phyloP scores from a whole-genome alignment of 345 rosid genomes.

The Hibiscus mutabilis region DNA sequence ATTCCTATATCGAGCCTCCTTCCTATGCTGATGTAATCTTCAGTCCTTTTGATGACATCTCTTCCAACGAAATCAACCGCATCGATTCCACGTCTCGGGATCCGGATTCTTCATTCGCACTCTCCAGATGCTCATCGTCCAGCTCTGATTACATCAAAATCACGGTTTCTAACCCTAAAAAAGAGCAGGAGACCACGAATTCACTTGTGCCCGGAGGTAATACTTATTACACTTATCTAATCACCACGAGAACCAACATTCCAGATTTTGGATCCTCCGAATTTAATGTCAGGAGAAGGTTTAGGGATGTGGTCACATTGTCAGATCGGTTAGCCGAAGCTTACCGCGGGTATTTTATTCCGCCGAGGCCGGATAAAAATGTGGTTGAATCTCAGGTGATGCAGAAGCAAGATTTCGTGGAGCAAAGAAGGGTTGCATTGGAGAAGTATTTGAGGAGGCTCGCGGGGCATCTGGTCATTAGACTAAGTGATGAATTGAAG shows the following conservation, averaged over 20 bases:
- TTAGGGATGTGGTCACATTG: slow-evolving; percentile 72
- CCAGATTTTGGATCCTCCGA: slow-evolving; percentile 59
- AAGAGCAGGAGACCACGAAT: slow-evolving; percentile 70
- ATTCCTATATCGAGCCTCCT: slow-evolving; percentile 83
- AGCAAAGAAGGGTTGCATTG: slow-evolving; percentile 81
- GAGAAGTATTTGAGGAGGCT: slow-evolving; percentile 82
- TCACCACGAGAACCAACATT: slow-evolving; percentile 77
- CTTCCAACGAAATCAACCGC: slow-evolving; percentile 51
- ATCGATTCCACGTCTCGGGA: slow-evolving; percentile 35
- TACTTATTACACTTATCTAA: slow-evolving; percentile 59
- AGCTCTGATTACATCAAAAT: slow-evolving; percentile 55
- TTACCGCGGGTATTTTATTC: slow-evolving; percentile 75
- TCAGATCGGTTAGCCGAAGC: slow-evolving; percentile 80
- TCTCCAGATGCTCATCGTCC: slow-evolving; percentile 58
- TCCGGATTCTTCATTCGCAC: slow-evolving; percentile 31
- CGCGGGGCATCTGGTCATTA: slow-evolving; percentile 62
- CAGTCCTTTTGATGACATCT: slow-evolving; percentile 65
- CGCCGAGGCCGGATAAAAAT: slow-evolving; percentile 89
- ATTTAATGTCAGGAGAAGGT: slow-evolving; percentile 73
- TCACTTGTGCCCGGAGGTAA: slow-evolving; percentile 78
- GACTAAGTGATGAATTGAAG: slow-evolving; percentile 76
- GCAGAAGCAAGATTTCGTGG: slow-evolving; percentile 96
- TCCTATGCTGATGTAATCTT: slow-evolving; percentile 80
- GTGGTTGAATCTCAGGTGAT: slow-evolving; percentile 94
- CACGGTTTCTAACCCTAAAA: slow-evolving; percentile 81